These are phyloP conservation scores for Quercus suber DNA, from an alignment of 306 rosid species.

Conservation along the genomic window DNA sequence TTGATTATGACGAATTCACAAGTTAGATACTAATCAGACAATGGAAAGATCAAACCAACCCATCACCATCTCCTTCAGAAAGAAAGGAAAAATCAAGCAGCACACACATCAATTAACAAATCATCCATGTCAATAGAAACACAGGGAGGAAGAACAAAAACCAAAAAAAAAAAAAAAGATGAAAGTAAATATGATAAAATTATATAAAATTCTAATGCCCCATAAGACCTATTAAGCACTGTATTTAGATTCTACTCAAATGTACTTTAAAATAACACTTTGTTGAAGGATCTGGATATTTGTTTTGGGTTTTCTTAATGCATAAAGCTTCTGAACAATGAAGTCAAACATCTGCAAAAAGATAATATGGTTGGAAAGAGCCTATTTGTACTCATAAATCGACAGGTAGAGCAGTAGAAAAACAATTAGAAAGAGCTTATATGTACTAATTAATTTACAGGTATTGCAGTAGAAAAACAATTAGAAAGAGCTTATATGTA, in stretches of 20 bases:
- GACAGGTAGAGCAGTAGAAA: background rate
- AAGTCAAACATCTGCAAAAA: constrained; percentile 81
- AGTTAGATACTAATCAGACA: background rate
- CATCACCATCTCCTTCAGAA: background rate
- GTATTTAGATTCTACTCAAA: constrained; percentile 49
- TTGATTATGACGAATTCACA: background rate
- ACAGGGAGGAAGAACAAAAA: background rate
- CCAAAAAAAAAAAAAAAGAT: background rate
- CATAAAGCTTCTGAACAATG: constrained; percentile 93
- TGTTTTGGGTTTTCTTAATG: constrained; percentile 94
- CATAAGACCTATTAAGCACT: background rate
- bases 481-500: background rate
- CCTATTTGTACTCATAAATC: background rate
- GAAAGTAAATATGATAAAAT: background rate
- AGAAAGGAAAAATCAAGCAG: background rate
- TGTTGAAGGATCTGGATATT: constrained; percentile 98
- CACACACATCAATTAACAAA: background rate
- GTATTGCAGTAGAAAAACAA: no score
- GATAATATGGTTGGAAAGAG: constrained; percentile 15
- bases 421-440: background rate
- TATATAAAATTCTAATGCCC: background rate
- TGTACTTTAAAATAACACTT: constrained; percentile 89
- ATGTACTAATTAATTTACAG: no score
- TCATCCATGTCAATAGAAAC: background rate
- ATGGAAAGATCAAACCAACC: background rate